phyloP scores from a whole-genome alignment of 768 basidiomycete species.

The Tulasnella sp. region DNA sequence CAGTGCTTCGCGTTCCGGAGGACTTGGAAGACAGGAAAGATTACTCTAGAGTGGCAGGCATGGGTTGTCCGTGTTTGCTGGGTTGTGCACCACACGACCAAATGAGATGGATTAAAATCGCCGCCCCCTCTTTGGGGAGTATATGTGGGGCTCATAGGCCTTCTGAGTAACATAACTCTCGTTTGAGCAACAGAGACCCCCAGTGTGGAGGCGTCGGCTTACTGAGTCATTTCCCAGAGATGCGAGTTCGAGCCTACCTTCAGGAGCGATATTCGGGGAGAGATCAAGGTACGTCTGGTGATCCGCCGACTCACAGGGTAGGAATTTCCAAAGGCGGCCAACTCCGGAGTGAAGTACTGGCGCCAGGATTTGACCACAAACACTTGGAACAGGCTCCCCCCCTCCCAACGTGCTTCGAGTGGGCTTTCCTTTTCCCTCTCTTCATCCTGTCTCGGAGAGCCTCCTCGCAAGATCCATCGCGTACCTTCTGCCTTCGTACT shows the following conservation, averaged over 20 bases:
- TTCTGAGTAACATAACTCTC: too few relatives aligned
- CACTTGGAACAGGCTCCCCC: background rate
- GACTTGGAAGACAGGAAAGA: background rate
- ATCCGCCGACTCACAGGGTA: background rate
- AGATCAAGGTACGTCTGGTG: background rate
- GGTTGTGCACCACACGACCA: background rate
- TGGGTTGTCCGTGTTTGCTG: background rate
- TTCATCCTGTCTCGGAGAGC: background rate
- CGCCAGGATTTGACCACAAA: background rate
- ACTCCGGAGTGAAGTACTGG: background rate
- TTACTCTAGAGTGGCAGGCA: background rate
- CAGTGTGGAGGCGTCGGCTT: too few relatives aligned
- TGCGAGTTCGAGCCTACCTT: too few relatives aligned
- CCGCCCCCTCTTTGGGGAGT: background rate
- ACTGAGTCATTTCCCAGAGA: too few relatives aligned
- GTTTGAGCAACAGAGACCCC: too few relatives aligned
- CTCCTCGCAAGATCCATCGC: background rate
- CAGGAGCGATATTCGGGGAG: background rate
- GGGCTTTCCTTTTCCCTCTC: background rate
- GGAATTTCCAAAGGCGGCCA: background rate
- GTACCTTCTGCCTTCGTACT: background rate
- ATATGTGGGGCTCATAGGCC: background rate
- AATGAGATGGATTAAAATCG: background rate
- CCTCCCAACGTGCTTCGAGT: background rate
- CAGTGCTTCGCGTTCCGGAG: too few relatives aligned